phyloP scores from a whole-genome alignment of 148 eudicot genomes.

The Rhododendron ovatum region DNA sequence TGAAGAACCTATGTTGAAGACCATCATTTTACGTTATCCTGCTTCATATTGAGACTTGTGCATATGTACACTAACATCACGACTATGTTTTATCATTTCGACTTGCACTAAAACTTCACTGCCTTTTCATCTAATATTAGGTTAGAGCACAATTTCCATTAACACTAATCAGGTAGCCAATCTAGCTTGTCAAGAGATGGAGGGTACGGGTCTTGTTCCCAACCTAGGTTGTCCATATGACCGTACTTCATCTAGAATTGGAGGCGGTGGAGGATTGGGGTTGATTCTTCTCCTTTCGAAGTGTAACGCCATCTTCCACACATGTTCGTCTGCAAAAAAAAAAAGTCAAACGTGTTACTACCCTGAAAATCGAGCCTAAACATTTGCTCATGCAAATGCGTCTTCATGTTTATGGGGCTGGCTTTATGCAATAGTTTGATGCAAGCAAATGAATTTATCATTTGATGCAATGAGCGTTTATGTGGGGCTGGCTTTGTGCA shows the following conservation, averaged over 20 bases:
- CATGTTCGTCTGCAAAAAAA: background rate
- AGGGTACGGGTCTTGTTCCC: background rate
- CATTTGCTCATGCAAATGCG: background rate
- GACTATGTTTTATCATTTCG: background rate
- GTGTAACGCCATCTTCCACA: background rate
- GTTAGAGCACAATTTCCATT: background rate
- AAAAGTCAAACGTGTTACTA: background rate
- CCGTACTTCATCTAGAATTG: background rate
- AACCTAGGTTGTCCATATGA: background rate
- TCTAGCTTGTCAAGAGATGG: background rate
- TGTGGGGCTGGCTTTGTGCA: too few relatives aligned
- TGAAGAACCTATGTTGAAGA: too few relatives aligned
- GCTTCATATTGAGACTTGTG: background rate
- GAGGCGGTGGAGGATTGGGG: background rate
- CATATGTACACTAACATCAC: background rate
- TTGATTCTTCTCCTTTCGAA: background rate
- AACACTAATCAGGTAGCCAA: background rate
- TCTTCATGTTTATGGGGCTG: too few relatives aligned
- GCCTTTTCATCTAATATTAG: background rate
- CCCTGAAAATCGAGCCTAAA: background rate
- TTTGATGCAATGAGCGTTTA: too few relatives aligned
- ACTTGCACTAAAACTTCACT: too few relatives aligned
- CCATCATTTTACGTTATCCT: background rate
- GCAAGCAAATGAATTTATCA: too few relatives aligned
- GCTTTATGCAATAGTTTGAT: too few relatives aligned